Evolutionary conservation across 2,329 filamentous ascomycete species (phyloP).

Genomic region (Colletotrichum cordylinicola): DNA sequence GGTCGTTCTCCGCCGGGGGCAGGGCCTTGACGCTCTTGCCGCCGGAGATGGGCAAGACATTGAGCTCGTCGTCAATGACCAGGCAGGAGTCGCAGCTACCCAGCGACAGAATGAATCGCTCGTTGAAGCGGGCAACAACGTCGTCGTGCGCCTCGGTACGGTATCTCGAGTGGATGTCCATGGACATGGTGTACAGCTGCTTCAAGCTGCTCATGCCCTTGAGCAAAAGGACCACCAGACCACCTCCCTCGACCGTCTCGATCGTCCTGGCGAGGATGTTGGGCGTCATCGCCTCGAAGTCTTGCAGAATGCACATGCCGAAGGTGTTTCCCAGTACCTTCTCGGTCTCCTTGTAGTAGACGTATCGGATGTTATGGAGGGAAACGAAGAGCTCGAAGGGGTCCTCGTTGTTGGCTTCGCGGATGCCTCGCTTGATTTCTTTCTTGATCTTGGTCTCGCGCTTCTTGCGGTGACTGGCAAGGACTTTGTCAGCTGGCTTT

Average conservation of each 20-base stretch:
- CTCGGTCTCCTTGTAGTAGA: conserved; percentile 99
- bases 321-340: conserved; percentile 98
- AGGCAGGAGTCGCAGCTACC: conserved; percentile 95
- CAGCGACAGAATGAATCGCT: conserved; percentile 92
- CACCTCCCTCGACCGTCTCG: conserved; percentile 96
- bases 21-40: conserved; percentile 88
- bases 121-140: conserved; percentile 95
- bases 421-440: conserved; percentile 92
- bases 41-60: conserved; percentile 95
- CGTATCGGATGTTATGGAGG: conserved; percentile 96
- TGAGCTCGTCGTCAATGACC: conserved; percentile 96
- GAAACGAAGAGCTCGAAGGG: conserved; percentile 98
- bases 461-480: conserved; percentile 88
- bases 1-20: conserved; percentile 76
- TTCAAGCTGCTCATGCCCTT: conserved; percentile 98
- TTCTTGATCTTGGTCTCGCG: conserved; percentile 98
- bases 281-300: conserved; percentile 98
- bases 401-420: conserved; percentile 91
- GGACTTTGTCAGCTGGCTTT: conserved; percentile 3
- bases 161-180: conserved; percentile 98
- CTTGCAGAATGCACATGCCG: conserved; percentile 97
- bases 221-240: conserved; percentile 85
- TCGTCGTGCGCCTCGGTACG: conserved; percentile 95
- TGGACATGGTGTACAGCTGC: conserved; percentile 94
- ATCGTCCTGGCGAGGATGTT: conserved; percentile 94